These are phyloP conservation scores for Hypomyces perniciosus DNA, from an alignment of 2,329 filamentous ascomycete species.

Conservation along the genomic window DNA sequence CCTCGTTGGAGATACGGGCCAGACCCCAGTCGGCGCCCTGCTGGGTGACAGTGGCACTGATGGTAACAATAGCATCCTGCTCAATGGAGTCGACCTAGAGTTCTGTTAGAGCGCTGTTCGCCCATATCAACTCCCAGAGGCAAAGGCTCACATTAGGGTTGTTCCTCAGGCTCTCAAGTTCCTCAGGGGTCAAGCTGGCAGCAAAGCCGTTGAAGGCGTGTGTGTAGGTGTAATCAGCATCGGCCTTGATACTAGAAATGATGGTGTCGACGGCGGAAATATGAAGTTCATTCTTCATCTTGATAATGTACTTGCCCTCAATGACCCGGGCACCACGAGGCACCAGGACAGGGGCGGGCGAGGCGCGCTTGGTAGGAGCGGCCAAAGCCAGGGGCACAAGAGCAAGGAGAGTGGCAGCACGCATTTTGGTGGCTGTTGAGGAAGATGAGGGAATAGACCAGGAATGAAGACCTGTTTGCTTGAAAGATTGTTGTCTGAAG, in stretches of 20 bases:
- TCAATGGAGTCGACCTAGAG: slow-evolving; percentile 31
- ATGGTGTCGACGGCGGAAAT: slow-evolving; percentile 19
- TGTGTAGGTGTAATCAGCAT: slow-evolving; percentile 27
- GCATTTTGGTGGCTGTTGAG: slow-evolving; percentile 26
- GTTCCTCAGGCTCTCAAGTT: slow-evolving; percentile 21
- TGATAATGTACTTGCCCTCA: slow-evolving; percentile 34
- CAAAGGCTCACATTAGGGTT: slow-evolving; percentile 24
- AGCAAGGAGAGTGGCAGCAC: slow-evolving; percentile 27
- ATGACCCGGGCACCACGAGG: slow-evolving; percentile 26
- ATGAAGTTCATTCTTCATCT: slow-evolving; percentile 24
- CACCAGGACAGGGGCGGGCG: slow-evolving; percentile 29
- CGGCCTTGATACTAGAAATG: slow-evolving; percentile 23
- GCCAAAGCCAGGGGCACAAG: slow-evolving; percentile 27
- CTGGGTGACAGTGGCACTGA: slow-evolving; percentile 37
- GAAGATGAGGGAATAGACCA: too few species aligned
- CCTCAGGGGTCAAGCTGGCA: slow-evolving; percentile 19
- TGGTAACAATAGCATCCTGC: slow-evolving; percentile 43
- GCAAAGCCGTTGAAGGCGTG: slow-evolving; percentile 25
- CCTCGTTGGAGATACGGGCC: slow-evolving; percentile 28
- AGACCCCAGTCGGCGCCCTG: slow-evolving; percentile 32
- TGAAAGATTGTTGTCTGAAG: too few species aligned
- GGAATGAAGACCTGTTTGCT: too few species aligned
- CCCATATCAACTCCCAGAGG: too few species aligned
- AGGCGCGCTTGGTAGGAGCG: slow-evolving; percentile 25
- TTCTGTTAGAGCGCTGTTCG: too few species aligned